Percentiles rank a stretch among this genome's conserved stretches.
Conservation (phyloP, 2,329 filamentous ascomycete species). For the Setomelanomma holmii region DNA sequence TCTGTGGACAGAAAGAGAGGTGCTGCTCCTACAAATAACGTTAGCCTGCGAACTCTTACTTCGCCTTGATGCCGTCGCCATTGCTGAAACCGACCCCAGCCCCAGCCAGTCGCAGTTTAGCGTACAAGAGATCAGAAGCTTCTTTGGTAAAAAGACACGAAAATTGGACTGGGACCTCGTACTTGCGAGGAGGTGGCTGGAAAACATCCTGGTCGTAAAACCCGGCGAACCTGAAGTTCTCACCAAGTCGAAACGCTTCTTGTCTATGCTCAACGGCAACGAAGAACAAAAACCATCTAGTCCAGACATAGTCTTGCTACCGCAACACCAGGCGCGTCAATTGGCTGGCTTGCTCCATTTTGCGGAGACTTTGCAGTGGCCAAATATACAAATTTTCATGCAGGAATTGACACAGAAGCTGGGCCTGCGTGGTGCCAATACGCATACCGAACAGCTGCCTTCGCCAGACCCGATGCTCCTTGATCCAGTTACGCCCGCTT, state of each 20-base stretch:
- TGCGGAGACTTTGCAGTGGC: conserved; percentile 60
- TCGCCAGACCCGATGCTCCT: conserved; percentile 31
- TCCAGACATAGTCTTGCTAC: conserved; percentile 41
- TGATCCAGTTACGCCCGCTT: conserved; percentile 36
- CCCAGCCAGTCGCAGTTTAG: conserved; percentile 51
- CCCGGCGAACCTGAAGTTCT: conserved; percentile 20
- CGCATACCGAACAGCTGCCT: conserved; percentile 20
- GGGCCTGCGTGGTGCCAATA: conserved; percentile 22
- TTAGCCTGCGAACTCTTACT: conserved; percentile 63
- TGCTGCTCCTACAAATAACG: conserved; percentile 62
- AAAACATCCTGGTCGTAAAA: conserved; percentile 56
- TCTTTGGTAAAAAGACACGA: conserved; percentile 55
- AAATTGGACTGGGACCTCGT: conserved; percentile 66
- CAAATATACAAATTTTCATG: conserved; percentile 50
- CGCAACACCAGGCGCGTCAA: conserved; percentile 49
- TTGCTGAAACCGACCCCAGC: conserved; percentile 38
- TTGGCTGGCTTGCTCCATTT: conserved; percentile 60
- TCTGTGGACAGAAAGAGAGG: conserved; percentile 56
- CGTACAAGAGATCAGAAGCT: conserved; percentile 53
- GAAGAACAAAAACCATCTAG: conserved; percentile 26
- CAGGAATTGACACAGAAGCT: conserved; percentile 48
- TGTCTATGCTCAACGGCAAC: conserved; percentile 36
- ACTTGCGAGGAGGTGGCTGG: conserved; percentile 59
- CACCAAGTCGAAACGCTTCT: conserved; percentile 30
- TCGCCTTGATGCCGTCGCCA: conserved; percentile 58